Evolutionary conservation across 805 yeast species (phyloP), one percentile per base, ranked within the genome.

Genomic region (Zygotorulaspora sp.): DNA sequence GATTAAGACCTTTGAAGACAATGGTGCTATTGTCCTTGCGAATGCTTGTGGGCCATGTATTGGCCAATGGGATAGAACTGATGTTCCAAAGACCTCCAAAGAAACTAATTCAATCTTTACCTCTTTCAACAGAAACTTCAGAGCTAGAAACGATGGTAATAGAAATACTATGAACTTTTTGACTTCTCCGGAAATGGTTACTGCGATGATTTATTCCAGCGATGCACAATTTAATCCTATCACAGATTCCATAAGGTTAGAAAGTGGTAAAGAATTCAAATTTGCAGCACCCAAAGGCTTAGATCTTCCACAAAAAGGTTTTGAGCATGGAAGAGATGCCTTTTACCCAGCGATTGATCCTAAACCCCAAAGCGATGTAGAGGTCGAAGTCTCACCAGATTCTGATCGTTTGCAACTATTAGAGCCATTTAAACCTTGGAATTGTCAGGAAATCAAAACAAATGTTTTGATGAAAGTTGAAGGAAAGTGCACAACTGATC

Each of bases 31-130:
- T 43, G 95, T 90, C 30, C 74, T 90, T 53, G 96, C 97, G 38
- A 90, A 90, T 64, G 98, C 98, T 14, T 90, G 98, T 75, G 98
- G 98, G 52, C 98, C 97, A 58, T 90, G 98, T 72, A 90, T 90
- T 61, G 98, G 98, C 42, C 98, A 90, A 73, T 90, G 98, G 98
- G 96, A 92, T 64, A 83, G 97, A 72, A 73, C 75, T 49, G 95
- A 85, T 60, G 75, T 84, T 30, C 64, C 75, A 32, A 78, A 78
- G 61, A 68, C 72, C 19, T 74, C 82, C 5, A 70, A 71, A 36
- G 87, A 80, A 48, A 72, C 72, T 54, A 89, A 88, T 66, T 85
- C 97, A 37, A 92, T 90, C 52, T 89, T 90, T 67, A 88, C 97
- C 5, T 89, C 97, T 9, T 90, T 89, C 77, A 90, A 90, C 78